Base-by-base conservation (phyloP, 2,329 filamentous ascomycete genomes). In the Clarireedia homoeocarpa region DNA sequence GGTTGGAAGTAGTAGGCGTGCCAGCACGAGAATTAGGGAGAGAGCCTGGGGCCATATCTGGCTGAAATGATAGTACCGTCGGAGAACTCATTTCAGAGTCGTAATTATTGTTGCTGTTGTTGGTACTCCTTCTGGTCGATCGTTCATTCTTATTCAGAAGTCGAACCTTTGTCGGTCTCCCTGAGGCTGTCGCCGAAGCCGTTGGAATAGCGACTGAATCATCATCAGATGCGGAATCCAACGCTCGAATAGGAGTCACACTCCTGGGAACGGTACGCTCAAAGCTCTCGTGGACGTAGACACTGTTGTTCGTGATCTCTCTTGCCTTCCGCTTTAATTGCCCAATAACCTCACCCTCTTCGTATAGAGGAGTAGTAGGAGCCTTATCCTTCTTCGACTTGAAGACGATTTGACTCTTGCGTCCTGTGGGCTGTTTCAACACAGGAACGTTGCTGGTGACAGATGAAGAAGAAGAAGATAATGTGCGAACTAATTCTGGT, bases 41-140 rank as follows among this genome's bases (percentile, higher is more conserved):
- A n/a, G 76, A 77, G 36, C 65, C 74, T 59, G 68, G 75, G 69
- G 71, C 75, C 23, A 66, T 52, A 40, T 69, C 68, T 50, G 72
- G 71, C 53, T 74, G 72, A 62, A 79, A 77, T 47, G 75, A 76
- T 52, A 75, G 72, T 15, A 75, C 69, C 15, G 75, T 75, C 2
- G 82, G 80, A 48, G 82, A 84, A 57, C 73, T 72, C 57, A 74
- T 71, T 53, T 84, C 80, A 15, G 75, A 68, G 57, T 82, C 79
- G 60, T 84, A 80, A 67, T 78, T 65, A 26, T 36, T 56, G 14
- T 30, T 47, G 42, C 34, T 30, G 27, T 23, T 48, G 36, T 57
- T 44, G 55, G 57, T 57, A 58, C 42, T 15, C 58, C 62, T 47
- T 59, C 59, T 52, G 50, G 39, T 48, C n/a, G 24, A 38, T 51